A percentile compares a stretch with the other conserved stretches of the same genome.
Evolutionary conservation across 768 basidiomycete species (phyloP).

Genomic region (Boletus rubropictus): DNA sequence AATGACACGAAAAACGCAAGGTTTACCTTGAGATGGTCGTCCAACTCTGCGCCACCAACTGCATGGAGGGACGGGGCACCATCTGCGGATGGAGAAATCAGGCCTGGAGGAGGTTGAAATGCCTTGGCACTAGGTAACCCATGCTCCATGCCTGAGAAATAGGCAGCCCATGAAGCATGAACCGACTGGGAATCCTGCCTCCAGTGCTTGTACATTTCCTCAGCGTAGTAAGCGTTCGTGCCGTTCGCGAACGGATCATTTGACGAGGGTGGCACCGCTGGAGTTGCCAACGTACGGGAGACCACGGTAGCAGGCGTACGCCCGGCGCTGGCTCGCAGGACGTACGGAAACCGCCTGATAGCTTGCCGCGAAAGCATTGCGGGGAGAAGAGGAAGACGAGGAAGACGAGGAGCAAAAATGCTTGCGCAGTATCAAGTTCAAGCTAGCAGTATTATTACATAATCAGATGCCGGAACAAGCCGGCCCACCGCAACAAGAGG

Average conservation of each 20-base stretch:
- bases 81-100: constrained; percentile 66
- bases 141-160: constrained; percentile 90
- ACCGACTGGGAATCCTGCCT: constrained; percentile 86
- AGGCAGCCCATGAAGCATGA: constrained; percentile 90
- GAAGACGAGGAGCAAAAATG: too few relatives aligned
- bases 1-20: not conserved
- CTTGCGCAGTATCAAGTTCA: not conserved
- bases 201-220: constrained; percentile 95
- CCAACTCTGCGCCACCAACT: constrained; percentile 67
- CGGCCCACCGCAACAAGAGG: too few relatives aligned
- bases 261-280: constrained; percentile 54
- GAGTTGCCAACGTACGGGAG: constrained; percentile 41
- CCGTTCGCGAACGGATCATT: constrained; percentile 91
- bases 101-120: constrained; percentile 76
- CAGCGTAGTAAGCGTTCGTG: constrained; percentile 91
- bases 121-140: constrained; percentile 76
- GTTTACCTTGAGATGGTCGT: constrained; percentile 89
- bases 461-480: constrained; percentile 12
- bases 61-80: constrained; percentile 75
- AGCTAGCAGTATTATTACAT: constrained; percentile 7
- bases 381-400: not conserved
- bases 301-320: constrained; percentile 14
- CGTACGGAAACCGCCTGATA: constrained; percentile 32
- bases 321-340: constrained; percentile 20
- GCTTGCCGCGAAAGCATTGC: constrained; percentile 37